Conservation (phyloP, 148 eudicot genomes). For the Hydrangea macrophylla region DNA sequence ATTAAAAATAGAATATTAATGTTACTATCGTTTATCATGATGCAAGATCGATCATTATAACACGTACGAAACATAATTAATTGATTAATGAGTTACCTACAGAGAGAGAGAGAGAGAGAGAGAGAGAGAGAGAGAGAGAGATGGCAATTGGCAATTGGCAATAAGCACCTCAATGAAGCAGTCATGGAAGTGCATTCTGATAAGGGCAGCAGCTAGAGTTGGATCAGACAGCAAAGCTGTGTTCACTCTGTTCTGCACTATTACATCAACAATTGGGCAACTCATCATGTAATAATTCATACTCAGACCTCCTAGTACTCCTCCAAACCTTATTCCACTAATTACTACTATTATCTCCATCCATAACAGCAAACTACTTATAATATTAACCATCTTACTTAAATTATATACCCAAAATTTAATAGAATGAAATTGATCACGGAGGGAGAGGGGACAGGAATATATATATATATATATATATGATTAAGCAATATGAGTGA, state of each 20-base stretch:
- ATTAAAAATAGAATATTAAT: no score
- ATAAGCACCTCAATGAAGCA: constrained; percentile 80
- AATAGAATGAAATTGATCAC: no score
- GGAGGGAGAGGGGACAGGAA: no score
- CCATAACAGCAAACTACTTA: constrained; percentile 9
- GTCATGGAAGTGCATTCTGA: constrained; percentile 75
- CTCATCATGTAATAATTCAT: constrained; percentile 57
- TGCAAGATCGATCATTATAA: no score
- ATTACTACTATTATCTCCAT: constrained; percentile 25
- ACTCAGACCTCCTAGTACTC: constrained; percentile 35
- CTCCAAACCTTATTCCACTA: constrained; percentile 9
- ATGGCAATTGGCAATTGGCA: no score
- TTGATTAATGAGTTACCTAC: neutral
- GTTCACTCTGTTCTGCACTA: constrained; percentile 45
- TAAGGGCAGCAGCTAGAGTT: constrained; percentile 58
- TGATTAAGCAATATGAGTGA: no score
- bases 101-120: neutral
- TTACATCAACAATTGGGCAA: constrained; percentile 52
- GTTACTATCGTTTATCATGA: neutral
- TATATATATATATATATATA: no score
- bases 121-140: neutral
- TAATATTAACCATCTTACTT: no score
- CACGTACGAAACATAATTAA: no score
- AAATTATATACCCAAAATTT: no score
- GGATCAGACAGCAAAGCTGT: constrained; percentile 56